Evolutionary conservation across 2,329 filamentous ascomycete species (phyloP), one percentile per base, ranked within the genome.

Genomic region (Gaeumannomyces tritici): DNA sequence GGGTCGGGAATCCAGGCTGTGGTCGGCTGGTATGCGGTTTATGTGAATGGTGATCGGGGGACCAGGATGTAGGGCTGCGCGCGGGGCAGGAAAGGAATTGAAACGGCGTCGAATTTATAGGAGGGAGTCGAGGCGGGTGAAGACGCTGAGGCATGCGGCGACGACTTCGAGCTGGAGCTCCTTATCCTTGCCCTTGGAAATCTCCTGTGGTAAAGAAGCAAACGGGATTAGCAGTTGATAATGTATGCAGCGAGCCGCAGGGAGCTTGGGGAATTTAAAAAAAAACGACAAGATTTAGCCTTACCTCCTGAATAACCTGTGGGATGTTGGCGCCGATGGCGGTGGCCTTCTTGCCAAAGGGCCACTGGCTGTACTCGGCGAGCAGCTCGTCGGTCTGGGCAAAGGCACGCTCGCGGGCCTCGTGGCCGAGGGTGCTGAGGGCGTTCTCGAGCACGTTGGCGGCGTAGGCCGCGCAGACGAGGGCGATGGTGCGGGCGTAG

Each of bases 391-490:
- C 95, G 24, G 96, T 96, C 79, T 98, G 93, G 55, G 92, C 91
- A 75, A 98, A 99, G 5, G 95, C 93, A 68, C 93, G 83, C 77
- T 99, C 95, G 69, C 95, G 83, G 62, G 93, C 88, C 79, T 99
- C 95, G 73, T 98, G 95, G 68, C 93, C 91, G 66, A 99, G 85
- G 18, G 90, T 96, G 63, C 90, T 91, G 70, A 99, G 80, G n/a
- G 93, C 95, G 73, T 99, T 99, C 79, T 99, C 95, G 63, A 99
- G 84, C 31, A 99, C 95, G 71, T 99, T 99, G 65, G 95, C 95
- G 57, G 95, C 95, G 76, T 99, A 98, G 57, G 95, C 93, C 61
- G 93, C 95, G 78, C 95, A 99, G 62, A 99, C 91, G 93, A 99
- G 96, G 69, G 90, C 83, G 67, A 99, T 86, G 58, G 95, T 98